These are phyloP conservation scores for Annulohypoxylon nitens DNA, from an alignment of 495 filamentous ascomycete genomes.

Conservation along the genomic window DNA sequence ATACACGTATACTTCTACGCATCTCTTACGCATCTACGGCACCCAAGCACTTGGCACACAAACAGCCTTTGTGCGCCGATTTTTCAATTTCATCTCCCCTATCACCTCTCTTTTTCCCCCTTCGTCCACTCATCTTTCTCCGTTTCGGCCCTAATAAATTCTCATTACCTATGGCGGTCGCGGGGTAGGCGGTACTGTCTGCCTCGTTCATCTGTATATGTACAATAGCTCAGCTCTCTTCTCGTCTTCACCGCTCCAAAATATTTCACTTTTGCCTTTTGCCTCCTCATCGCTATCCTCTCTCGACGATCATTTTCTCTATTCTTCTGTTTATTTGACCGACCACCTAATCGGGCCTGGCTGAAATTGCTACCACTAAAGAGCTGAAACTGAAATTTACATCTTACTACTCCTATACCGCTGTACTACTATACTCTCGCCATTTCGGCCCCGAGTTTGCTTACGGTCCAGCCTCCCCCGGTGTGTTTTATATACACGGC, in stretches of 20 bases:
- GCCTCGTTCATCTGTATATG: constrained; percentile 33
- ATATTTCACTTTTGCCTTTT: constrained; percentile 20
- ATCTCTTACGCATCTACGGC: constrained; percentile 16
- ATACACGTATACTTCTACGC: constrained; percentile 26
- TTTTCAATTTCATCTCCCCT: constrained; percentile 14
- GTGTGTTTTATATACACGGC: constrained; percentile 24
- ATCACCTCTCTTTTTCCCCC: constrained; percentile 18
- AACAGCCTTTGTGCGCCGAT: constrained; percentile 37
- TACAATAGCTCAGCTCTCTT: constrained; percentile 18
- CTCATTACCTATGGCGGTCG: constrained; percentile 38
- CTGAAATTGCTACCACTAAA: constrained; percentile 11
- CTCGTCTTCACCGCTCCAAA: constrained; percentile 32
- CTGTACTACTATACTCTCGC: not conserved
- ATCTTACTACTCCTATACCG: not conserved
- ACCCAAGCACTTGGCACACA: constrained; percentile 29
- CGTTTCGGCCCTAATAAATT: constrained; percentile 28
- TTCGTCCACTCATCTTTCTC: constrained; percentile 19
- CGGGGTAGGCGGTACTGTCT: constrained; percentile 45
- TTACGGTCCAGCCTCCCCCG: constrained; percentile 3
- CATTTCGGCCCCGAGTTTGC: constrained; percentile 19
- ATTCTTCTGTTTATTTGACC: not conserved
- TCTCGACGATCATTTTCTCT: constrained; percentile 7
- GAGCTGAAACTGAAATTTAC: constrained; percentile 1
- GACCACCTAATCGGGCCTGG: constrained; percentile 2
- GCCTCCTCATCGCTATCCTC: constrained; percentile 3